phyloP scores from a whole-genome alignment of 441 rosid genomes.

The Arabidopsis hybrid region DNA sequence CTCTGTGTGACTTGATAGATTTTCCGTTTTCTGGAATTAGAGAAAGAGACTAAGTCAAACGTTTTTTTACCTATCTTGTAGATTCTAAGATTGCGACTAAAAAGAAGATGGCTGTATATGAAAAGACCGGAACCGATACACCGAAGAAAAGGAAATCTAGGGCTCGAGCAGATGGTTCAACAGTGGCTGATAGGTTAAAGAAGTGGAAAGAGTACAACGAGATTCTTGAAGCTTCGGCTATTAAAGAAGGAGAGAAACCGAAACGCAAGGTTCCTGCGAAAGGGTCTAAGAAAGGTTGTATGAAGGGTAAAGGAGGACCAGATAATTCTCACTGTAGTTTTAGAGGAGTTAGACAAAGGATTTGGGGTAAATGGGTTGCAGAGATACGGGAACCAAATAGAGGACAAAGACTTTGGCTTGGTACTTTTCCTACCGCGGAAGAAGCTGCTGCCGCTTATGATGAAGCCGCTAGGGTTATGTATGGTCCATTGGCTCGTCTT shows the following conservation, averaged over 20 bases:
- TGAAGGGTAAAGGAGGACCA: slow-evolving; percentile 95
- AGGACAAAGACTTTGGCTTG: slow-evolving; percentile 85
- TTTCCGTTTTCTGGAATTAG: neutral
- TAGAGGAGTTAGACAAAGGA: slow-evolving; percentile 86
- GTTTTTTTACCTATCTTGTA: slow-evolving; percentile 15
- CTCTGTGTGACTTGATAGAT: neutral
- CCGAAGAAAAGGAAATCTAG: slow-evolving; percentile 54
- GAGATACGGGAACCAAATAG: slow-evolving; percentile 82
- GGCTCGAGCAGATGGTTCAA: slow-evolving; percentile 46
- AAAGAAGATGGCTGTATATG: slow-evolving; percentile 33
- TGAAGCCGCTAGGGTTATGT: slow-evolving; percentile 77
- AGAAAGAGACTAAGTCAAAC: neutral
- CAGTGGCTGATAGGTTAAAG: slow-evolving; percentile 62
- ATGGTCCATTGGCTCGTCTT: slow-evolving; percentile 66
- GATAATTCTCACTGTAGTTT: slow-evolving; percentile 62
- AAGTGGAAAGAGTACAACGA: slow-evolving; percentile 69
- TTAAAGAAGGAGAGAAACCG: slow-evolving; percentile 26
- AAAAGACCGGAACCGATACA: slow-evolving; percentile 9
- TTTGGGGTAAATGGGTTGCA: slow-evolving; percentile 96
- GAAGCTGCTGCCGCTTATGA: slow-evolving; percentile 86
- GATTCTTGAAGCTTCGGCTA: slow-evolving; percentile 33
- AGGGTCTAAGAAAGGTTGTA: slow-evolving; percentile 87
- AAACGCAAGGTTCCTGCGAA: slow-evolving; percentile 63
- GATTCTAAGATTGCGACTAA: slow-evolving; percentile 21
- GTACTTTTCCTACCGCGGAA: slow-evolving; percentile 77